Percentiles rank a stretch among this genome's conserved stretches.
Evolutionary conservation across 2,329 filamentous ascomycete genomes (phyloP).

Genomic region (Aspergillus tubingensis): DNA sequence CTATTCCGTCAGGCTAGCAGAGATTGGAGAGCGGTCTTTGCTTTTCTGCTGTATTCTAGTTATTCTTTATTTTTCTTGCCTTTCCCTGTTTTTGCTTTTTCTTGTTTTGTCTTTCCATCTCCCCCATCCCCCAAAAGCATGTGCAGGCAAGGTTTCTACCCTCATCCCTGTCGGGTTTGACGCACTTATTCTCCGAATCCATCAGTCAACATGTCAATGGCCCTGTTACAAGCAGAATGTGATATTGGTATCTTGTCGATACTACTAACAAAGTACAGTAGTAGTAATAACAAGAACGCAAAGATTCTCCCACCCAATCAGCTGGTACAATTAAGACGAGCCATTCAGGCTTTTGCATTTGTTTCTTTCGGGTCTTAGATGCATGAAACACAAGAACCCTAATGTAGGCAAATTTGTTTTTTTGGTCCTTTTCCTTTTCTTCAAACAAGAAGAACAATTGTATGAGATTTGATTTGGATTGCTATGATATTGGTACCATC

Average conservation of each 20-base stretch:
- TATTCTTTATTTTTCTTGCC: background rate
- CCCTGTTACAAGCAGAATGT: background rate
- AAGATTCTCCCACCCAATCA: background rate
- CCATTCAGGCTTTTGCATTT: constrained; percentile 6
- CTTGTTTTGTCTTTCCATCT: no score
- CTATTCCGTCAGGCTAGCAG: background rate
- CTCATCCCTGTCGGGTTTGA: background rate
- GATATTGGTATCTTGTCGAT: no score
- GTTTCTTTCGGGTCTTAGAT: background rate
- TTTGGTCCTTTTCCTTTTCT: background rate
- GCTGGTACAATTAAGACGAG: constrained; percentile 1
- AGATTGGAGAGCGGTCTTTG: background rate
- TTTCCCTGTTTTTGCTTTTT: background rate
- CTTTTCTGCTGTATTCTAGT: background rate
- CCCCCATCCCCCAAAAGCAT: no score
- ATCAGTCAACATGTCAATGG: constrained; percentile 7
- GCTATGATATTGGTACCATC: background rate
- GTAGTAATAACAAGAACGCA: constrained; percentile 1
- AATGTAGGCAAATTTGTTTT: background rate
- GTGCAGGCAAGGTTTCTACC: background rate
- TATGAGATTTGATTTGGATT: background rate
- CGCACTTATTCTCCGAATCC: constrained; percentile 14
- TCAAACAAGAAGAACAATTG: background rate
- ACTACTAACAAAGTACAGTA: no score
- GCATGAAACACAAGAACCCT: background rate